phyloP scores from a whole-genome alignment of 1,284 basidiomycete genomes.

The Leccinum solheimii region DNA sequence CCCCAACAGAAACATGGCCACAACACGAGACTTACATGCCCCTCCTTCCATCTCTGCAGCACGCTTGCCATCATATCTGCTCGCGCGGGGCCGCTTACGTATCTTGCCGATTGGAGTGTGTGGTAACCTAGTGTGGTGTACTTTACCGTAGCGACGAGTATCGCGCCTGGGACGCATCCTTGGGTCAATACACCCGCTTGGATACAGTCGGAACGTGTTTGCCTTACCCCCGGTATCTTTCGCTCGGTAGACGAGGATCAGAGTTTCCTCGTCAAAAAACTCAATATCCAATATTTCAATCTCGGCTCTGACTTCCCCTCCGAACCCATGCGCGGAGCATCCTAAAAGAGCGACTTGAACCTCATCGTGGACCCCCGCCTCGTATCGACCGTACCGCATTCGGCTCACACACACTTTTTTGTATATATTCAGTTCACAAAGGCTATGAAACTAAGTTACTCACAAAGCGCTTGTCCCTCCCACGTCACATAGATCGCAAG shows the following conservation, averaged over 20 bases:
- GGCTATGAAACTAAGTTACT: constrained; percentile 28
- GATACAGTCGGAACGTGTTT: constrained; percentile 40
- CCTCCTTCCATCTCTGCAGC: constrained; percentile 53
- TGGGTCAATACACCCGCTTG: constrained; percentile 20
- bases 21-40: constrained; percentile 47
- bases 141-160: constrained; percentile 57
- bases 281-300: constrained; percentile 63
- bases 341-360: constrained; percentile 53
- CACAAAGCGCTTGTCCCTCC: constrained; percentile 31
- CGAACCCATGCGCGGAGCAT: constrained; percentile 43
- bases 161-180: constrained; percentile 43
- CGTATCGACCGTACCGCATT: constrained; percentile 46
- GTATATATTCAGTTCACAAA: constrained; percentile 38
- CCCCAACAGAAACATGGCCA: constrained; percentile 33
- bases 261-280: constrained; percentile 72
- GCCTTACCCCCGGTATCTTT: constrained; percentile 36
- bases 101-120: constrained; percentile 44
- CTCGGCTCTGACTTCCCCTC: constrained; percentile 35
- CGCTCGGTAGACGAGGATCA: constrained; percentile 60
- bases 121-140: constrained; percentile 62
- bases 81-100: constrained; percentile 55
- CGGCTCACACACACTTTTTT: constrained; percentile 54
- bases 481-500: constrained; percentile 40
- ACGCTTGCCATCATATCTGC: constrained; percentile 62
- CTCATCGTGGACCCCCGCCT: constrained; percentile 38